Base-by-base conservation (phyloP, 345 rosid genomes). In the Erysimum cheiranthoides region DNA sequence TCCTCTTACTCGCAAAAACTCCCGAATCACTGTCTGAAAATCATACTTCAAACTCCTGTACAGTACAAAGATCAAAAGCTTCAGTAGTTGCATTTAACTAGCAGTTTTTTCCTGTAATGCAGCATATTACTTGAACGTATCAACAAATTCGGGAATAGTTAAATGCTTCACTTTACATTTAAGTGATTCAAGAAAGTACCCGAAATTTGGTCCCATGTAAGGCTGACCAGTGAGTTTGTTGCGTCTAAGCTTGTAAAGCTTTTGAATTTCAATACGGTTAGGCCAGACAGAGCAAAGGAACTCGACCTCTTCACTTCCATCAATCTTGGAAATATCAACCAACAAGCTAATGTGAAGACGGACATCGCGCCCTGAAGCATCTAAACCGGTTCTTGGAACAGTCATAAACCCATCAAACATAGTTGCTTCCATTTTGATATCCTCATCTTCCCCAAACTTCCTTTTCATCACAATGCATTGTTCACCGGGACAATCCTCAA, bases 261-360 rank as follows among this genome's bases (percentile, higher is more conserved):
- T 84, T 70, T 73, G 93, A 78, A 92, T 80, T 82, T 84, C 86
- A 36, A 87, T 66, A 61, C 84, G 74, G 75, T 84, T 82, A 34
- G 94, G 92, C 93, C 93, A 89, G 1, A 88, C 89, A 0, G 96
- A 86, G 78, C 96, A 92, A 12, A 82, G 61, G 4, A 89, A 84
- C 75, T 86, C 87, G 39, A 86, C 51, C 4, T 47, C 80, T 45
- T 75, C 78, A 46, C 76, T 80, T 8, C 81, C 81, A 51, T 83
- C 83, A 39, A 31, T 47, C 79, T 84, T 90, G 59, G 80, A 78
- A 9, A 90, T 70, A 72, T 82, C 86, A 35, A 88, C 82, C 32
- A 88, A 75, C 59, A 92, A 51, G 77, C 88, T 87, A 17, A 89
- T 76, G 68, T 88, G 93, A 70, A 85, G 88, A 25, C 82, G 78